These are phyloP conservation scores for Acanthamoeba pearcei DNA, from an alignment of 208 protist species.

Conservation along the genomic window DNA sequence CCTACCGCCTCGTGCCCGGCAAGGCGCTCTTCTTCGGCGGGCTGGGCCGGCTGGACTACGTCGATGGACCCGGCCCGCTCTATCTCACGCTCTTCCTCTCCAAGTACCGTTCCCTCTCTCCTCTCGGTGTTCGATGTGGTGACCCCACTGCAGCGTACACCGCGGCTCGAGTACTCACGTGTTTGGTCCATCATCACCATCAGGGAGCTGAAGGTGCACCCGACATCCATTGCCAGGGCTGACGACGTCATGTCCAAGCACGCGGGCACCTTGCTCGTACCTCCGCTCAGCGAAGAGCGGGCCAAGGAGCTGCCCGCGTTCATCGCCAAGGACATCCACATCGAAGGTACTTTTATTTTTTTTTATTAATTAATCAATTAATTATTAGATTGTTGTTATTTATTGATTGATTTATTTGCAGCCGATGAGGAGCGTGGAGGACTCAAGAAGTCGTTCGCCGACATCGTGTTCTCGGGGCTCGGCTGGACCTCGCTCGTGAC, in stretches of 20 bases:
- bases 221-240: constrained; percentile 1
- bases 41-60: constrained; percentile 77
- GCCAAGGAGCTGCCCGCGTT: background rate
- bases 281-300: background rate
- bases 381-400: background rate
- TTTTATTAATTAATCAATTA: background rate
- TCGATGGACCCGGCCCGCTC: constrained; percentile 36
- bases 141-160: background rate
- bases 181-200: background rate
- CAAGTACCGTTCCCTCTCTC: background rate
- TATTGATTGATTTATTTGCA: background rate
- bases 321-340: constrained; percentile 35
- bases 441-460: constrained; percentile 72
- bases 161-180: background rate
- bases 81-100: constrained; percentile 55
- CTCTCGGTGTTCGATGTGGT: background rate
- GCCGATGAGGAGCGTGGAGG: constrained; percentile 42
- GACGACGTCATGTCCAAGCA: constrained; percentile 19
- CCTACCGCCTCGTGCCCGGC: constrained; percentile 71
- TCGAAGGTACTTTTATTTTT: background rate
- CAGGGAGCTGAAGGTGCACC: constrained; percentile 55
- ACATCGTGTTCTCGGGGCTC: constrained; percentile 82
- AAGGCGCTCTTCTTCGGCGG: constrained; percentile 79
- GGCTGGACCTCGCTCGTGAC: constrained; percentile 71
- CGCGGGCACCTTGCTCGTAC: constrained; percentile 13